Evolutionary conservation across 2,329 filamentous ascomycete species (phyloP).

Genomic region (Thielaviopsis euricoi): DNA sequence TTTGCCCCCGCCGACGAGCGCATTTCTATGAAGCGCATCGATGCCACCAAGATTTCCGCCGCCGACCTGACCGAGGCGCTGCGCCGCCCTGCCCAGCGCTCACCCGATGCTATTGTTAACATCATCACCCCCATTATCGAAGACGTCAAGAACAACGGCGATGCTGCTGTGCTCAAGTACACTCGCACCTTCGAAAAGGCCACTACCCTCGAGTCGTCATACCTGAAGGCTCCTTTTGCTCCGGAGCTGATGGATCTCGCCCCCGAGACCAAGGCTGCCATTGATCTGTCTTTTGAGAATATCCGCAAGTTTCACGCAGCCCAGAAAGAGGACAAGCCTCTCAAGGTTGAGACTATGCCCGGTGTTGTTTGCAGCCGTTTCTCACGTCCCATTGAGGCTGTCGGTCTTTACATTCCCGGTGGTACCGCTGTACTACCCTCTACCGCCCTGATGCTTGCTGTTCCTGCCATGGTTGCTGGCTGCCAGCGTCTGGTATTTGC

Average conservation of each 20-base stretch:
- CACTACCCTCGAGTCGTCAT: conserved; percentile 73
- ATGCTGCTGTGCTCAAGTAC: conserved; percentile 77
- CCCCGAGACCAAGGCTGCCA: conserved; percentile 74
- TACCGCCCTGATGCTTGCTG: conserved; percentile 93
- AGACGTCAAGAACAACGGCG: conserved; percentile 66
- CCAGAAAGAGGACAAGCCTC: conserved; percentile 66
- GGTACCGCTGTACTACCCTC: conserved; percentile 95
- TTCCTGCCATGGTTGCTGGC: conserved; percentile 92
- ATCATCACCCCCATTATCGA: conserved; percentile 87
- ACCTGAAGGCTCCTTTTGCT: conserved; percentile 80
- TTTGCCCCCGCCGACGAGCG: conserved; percentile 28
- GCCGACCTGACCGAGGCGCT: conserved; percentile 57
- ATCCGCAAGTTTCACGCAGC: conserved; percentile 88
- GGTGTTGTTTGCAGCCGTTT: conserved; percentile 92
- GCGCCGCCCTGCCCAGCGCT: conserved; percentile 82
- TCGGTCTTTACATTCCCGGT: conserved; percentile 91
- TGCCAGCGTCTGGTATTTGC: conserved; percentile 91
- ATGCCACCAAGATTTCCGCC: conserved; percentile 46
- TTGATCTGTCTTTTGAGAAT: conserved; percentile 86
- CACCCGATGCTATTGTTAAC: conserved; percentile 81
- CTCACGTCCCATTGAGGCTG: conserved; percentile 76
- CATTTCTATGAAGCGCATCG: conserved; percentile 71
- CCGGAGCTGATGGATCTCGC: conserved; percentile 70
- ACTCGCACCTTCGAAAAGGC: conserved; percentile 98
- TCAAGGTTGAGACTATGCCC: conserved; percentile 92